Base-by-base conservation (phyloP, 2,329 filamentous ascomycete species). In the Dactylonectria macrodidyma region DNA sequence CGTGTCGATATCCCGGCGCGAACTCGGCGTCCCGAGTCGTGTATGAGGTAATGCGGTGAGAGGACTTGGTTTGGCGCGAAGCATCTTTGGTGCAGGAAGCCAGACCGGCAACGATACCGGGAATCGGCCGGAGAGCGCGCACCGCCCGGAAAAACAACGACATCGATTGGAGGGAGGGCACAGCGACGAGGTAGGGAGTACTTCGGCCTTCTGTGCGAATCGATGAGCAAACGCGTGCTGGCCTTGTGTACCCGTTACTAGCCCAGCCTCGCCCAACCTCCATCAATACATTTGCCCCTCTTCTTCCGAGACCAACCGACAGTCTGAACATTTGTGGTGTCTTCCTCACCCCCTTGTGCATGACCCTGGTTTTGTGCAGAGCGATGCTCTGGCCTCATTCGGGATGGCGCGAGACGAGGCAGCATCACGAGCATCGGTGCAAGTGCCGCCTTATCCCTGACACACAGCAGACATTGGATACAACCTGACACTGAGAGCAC, bases 1-100 rank as follows among this genome's bases (percentile, higher is more conserved):
- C 59, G 71, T 61, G 73, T 73, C 68, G 59, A 75, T 67, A 75
- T 70, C 68, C 74, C 74, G 74, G 74, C 71, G 70, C 71, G 73
- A 75, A 71, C 67, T 76, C 73, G 74, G 74, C 74, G 71, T 71
- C 71, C 52, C 66, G 67, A 74, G 68, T 76, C 67, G 71, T 70
- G 74, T 73, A 76, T 76, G 74, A 76, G 71, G 74, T 76, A 76
- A 76, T 76, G 74, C 74, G 74, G 74, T 76, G 74, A 76, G 69
- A 65, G 66, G 59, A 73, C 66, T 76, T 73, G 68, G 72, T 71
- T 73, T 75, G 74, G 74, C 64, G 71, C 64, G 73, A 74, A 73
- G 71, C 70, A 73, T 76, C 73, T 67, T 72, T 67, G 69, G 66
- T 66, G 62, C 65, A 72, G 73, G 70, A 64, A 74, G 63, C 56